Evolutionary conservation across 1,284 basidiomycete genomes (phyloP), one percentile per base, ranked within the genome.

Genomic region (Cryptococcus sp.): DNA sequence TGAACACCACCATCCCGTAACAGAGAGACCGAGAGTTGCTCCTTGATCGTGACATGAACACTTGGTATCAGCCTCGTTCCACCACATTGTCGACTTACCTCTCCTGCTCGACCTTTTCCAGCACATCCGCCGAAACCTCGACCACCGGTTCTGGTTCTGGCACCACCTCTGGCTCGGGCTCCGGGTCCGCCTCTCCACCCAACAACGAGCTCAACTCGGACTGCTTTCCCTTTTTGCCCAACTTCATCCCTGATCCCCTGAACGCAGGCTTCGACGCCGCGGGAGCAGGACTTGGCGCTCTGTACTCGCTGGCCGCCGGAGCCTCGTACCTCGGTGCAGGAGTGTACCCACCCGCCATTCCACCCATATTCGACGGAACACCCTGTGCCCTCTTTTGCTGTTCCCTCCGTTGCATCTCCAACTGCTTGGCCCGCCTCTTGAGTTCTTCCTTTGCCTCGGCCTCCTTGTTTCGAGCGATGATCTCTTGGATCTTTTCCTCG

Each of bases 401-500:
- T 68, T 95, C 92, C 40, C 94, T 80, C 36, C 94, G 83, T 71
- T 98, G 95, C 83, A 97, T 88, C 73, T 99, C 95, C 60, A 99
- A 84, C 70, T 97, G 93, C 72, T 97, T 95, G 3, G 95, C 94
- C 35, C 94, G 85, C 45, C 95, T 84, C 74, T 97, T 98, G 68
- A 99, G 85, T 71, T 97, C 95, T 72, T 99, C 95, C 73, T 98
- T 98, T 4, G 95, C 95, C 69, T 99, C 95, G 21, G 91, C 89
- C 75, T 98, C 94, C 77, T 98, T 98, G 79, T 98, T 98, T 83
- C 87, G 79, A 19, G 92, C 88, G 62, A 98, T 99, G 71, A 98
- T 98, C 65, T 98, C 95, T 70, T 98, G 93, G 57, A 99, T 97
- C 78, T 97, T 97, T 76, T 99, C 95, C 73, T 98, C 95, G 74